Conservation (phyloP, 306 rosid genomes). For the Heteromeles arbutifolia region DNA sequence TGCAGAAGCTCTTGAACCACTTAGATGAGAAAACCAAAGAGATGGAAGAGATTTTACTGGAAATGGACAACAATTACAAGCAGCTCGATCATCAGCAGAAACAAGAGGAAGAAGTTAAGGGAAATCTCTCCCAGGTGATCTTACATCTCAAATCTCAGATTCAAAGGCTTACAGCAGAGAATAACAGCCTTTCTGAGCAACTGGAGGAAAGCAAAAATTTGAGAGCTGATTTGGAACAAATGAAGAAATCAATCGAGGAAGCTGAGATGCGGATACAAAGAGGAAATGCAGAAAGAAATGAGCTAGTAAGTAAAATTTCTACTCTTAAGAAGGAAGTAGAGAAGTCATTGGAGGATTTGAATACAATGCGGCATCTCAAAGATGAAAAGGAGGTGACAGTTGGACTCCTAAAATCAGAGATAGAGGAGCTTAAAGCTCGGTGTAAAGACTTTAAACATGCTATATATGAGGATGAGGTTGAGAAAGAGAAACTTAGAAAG, state of each 20-base stretch:
- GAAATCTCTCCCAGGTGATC: conserved; percentile 52
- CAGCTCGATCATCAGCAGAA: conserved; percentile 47
- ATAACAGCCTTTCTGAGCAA: conserved; percentile 30
- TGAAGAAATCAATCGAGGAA: conserved; percentile 52
- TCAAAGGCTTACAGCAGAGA: conserved; percentile 48
- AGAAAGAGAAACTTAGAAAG: conserved; percentile 63
- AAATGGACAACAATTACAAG: conserved; percentile 55
- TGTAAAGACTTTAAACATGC: conserved; percentile 46
- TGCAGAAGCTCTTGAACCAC: conserved; percentile 45
- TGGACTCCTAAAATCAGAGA: conserved; percentile 44
- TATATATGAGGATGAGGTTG: conserved; percentile 54
- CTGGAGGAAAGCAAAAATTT: conserved; percentile 39
- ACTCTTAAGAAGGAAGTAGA: conserved; percentile 55
- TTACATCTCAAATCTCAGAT: conserved; percentile 43
- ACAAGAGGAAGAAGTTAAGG: conserved; percentile 40
- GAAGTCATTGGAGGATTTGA: conserved; percentile 42
- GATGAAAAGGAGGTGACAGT: conserved; percentile 46
- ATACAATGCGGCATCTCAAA: conserved; percentile 30
- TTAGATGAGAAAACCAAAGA: conserved; percentile 39
- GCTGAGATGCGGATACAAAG: conserved; percentile 39
- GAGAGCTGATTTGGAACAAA: conserved; percentile 42
- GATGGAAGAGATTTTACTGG: conserved; percentile 46
- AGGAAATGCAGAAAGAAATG: conserved; percentile 50
- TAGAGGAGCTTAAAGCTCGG: conserved; percentile 52
- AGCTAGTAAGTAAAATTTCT: conserved; percentile 43